Conservation (phyloP, 192 early-diverging fungal species). For the Coemansia sp. region DNA sequence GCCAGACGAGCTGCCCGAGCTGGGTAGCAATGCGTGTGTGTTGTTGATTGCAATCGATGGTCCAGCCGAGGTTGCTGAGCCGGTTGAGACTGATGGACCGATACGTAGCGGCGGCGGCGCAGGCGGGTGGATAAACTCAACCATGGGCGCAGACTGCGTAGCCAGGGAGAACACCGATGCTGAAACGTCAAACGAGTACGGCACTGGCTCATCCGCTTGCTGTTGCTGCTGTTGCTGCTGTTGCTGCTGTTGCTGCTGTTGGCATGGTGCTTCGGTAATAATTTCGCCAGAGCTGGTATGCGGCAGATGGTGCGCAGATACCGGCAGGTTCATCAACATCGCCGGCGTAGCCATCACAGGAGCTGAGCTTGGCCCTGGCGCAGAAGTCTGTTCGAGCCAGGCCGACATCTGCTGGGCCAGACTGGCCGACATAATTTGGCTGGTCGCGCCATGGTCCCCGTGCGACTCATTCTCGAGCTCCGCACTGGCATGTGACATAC, state of each 20-base stretch:
- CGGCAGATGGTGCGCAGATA: constrained; percentile 50
- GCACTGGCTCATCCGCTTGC: neutral
- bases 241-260: neutral
- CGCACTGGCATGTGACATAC: neutral
- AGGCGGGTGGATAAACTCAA: constrained; percentile 42
- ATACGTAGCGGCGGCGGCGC: constrained; percentile 44
- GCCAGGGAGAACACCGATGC: constrained; percentile 9
- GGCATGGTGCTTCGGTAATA: neutral
- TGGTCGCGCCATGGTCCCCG: neutral
- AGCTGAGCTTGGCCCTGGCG: neutral
- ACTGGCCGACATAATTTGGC: constrained; percentile 2
- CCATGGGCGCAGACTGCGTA: constrained; percentile 44
- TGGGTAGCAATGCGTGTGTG: neutral
- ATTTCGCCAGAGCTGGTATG: constrained; percentile 38
- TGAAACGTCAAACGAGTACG: neutral
- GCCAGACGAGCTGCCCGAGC: neutral
- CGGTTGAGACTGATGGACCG: constrained; percentile 18
- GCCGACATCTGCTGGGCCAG: neutral
- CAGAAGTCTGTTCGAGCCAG: constrained; percentile 11
- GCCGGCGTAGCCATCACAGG: constrained; percentile 37
- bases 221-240: neutral
- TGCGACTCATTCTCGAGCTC: neutral
- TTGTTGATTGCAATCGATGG: neutral
- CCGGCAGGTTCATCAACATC: constrained; percentile 48
- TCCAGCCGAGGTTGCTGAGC: too few relatives aligned